Evolutionary conservation across 2,329 filamentous ascomycete genomes (phyloP).

Genomic region (Aspergillus vadensis): DNA sequence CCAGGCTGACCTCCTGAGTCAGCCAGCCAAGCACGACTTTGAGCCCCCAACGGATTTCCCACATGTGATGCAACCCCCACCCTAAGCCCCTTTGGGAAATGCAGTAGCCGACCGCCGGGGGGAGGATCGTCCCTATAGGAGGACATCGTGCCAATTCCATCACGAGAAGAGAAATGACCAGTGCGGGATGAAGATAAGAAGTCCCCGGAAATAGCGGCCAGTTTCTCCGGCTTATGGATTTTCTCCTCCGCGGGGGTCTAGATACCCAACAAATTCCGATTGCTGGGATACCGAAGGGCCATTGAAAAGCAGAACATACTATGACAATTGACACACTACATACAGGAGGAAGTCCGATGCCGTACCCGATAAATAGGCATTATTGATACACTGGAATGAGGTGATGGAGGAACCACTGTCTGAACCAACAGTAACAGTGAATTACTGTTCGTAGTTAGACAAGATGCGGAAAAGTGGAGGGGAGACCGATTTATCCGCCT

Average conservation of each 20-base stretch:
- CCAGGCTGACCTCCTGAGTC: slow-evolving; percentile 7
- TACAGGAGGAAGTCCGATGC: neutral
- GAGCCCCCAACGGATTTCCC: slow-evolving; percentile 11
- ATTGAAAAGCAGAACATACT: too few species aligned
- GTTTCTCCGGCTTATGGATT: slow-evolving; percentile 4
- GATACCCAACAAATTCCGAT: neutral
- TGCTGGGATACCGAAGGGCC: neutral
- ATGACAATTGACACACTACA: too few species aligned
- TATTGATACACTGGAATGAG: neutral
- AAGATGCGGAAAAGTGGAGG: neutral
- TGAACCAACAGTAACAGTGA: neutral
- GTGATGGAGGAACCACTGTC: neutral
- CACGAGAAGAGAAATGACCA: neutral
- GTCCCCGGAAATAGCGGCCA: slow-evolving; percentile 2
- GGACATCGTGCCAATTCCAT: neutral
- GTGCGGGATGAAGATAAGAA: slow-evolving; percentile 6
- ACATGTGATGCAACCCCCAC: slow-evolving; percentile 32
- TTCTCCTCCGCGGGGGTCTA: neutral
- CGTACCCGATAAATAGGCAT: neutral
- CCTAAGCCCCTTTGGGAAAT: slow-evolving; percentile 30
- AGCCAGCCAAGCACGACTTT: slow-evolving; percentile 5
- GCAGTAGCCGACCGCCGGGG: slow-evolving; percentile 23
- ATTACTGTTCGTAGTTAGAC: slow-evolving; percentile 1
- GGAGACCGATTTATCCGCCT: slow-evolving; percentile 5
- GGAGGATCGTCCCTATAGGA: neutral